Percentiles rank a stretch among this genome's conserved stretches.
phyloP scores from a whole-genome alignment of 2,329 filamentous ascomycete species.

The Didymella glomerata region DNA sequence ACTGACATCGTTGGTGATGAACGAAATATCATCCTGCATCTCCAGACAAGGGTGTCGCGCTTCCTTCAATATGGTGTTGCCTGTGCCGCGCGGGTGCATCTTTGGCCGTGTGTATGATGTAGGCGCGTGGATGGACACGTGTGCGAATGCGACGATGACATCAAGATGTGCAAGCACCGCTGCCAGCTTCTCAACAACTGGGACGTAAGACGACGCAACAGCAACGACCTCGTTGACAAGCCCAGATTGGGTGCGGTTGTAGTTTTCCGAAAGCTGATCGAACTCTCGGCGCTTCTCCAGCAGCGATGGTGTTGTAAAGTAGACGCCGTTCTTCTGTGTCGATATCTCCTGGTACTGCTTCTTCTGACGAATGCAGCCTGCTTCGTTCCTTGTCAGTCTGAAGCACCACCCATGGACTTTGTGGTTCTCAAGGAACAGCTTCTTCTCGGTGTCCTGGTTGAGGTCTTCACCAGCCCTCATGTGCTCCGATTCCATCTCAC shows the following conservation, averaged over 20 bases:
- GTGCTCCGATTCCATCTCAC: conserved; percentile 86
- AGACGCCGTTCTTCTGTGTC: conserved; percentile 98
- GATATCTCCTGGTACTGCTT: conserved; percentile 91
- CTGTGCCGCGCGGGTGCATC: conserved; percentile 87
- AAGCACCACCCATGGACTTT: conserved; percentile 97
- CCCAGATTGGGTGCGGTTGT: conserved; percentile 91
- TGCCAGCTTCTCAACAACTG: conserved; percentile 87
- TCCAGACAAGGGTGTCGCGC: conserved; percentile 97
- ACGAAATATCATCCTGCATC: conserved; percentile 97
- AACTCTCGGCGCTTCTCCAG: conserved; percentile 86
- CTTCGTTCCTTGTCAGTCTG: conserved; percentile 88
- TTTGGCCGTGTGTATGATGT: conserved; percentile 89
- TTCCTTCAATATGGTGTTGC: conserved; percentile 88
- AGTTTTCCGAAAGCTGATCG: conserved; percentile 91
- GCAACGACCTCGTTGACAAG: conserved; percentile 91
- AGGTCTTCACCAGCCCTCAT: conserved; percentile 79
- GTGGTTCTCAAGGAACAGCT: conserved; percentile 96
- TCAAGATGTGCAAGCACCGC: conserved; percentile 91
- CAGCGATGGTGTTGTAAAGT: conserved; percentile 88
- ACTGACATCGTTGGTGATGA: conserved; percentile 96
- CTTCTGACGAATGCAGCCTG: conserved; percentile 91
- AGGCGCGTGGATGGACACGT: conserved; percentile 91
- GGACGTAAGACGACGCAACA: conserved; percentile 93
- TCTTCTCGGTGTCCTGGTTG: conserved; percentile 94
- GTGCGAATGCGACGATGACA: conserved; percentile 92